Conservation (phyloP, 2,329 filamentous ascomycete species). For the Stagonosporopsis vannaccii region DNA sequence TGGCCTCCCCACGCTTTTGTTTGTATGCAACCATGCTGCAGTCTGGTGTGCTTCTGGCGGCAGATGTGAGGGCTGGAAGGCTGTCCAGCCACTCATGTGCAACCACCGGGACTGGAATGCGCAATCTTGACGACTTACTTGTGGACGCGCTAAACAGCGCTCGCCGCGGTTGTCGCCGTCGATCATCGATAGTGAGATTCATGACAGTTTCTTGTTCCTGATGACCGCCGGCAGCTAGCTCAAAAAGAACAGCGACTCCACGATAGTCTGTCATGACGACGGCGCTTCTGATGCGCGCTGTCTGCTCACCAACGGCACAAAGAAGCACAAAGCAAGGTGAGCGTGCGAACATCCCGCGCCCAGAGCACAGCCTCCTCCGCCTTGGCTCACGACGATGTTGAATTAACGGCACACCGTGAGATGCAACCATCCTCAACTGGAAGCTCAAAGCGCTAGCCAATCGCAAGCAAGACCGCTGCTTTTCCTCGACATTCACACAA, state of each 20-base stretch:
- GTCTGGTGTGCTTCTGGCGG: conserved; percentile 16
- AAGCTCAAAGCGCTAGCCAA: conserved; percentile 7
- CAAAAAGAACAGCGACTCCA: conserved; percentile 1
- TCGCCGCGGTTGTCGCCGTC: conserved; percentile 19
- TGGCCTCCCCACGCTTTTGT: conserved; percentile 7
- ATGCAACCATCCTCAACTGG: conserved; percentile 15
- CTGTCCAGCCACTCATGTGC: conserved; percentile 8
- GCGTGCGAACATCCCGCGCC: conserved; percentile 6
- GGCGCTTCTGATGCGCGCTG: background rate
- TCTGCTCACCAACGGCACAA: conserved; percentile 1
- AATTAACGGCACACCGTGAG: background rate
- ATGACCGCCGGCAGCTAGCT: conserved; percentile 14
- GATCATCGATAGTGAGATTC: conserved; percentile 15
- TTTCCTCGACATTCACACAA: background rate
- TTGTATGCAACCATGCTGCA: conserved; percentile 8
- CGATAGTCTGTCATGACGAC: background rate
- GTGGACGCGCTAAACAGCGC: conserved; percentile 13
- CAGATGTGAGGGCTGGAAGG: conserved; percentile 6
- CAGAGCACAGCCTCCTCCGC: conserved; percentile 15
- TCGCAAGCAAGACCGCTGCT: conserved; percentile 13
- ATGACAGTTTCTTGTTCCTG: conserved; percentile 19
- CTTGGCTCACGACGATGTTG: conserved; percentile 6
- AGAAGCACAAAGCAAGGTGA: conserved; percentile 2
- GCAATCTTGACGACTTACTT: conserved; percentile 3
- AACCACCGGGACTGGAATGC: conserved; percentile 1